phyloP scores from a whole-genome alignment of 2,329 filamentous ascomycete species.

The Ramularia collo-cygni region DNA sequence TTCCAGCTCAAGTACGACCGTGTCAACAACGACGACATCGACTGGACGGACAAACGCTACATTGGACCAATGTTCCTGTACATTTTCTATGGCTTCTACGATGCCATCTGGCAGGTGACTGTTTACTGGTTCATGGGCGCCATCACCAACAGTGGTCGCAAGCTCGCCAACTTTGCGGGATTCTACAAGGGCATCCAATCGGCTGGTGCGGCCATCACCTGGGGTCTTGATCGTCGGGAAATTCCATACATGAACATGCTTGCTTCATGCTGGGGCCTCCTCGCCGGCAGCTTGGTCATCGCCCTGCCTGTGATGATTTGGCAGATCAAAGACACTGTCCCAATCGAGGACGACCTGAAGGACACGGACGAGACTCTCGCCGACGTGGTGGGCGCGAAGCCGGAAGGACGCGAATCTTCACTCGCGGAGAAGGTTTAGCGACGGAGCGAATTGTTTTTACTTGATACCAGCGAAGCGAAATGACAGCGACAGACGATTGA shows the following conservation, averaged over 20 bases:
- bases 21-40: constrained; percentile 37
- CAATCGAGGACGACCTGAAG: constrained; percentile 72
- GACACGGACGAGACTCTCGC: constrained; percentile 76
- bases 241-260: constrained; percentile 67
- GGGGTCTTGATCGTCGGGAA: constrained; percentile 58
- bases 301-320: constrained; percentile 72
- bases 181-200: constrained; percentile 89
- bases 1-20: constrained; percentile 60
- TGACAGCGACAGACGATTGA: neutral
- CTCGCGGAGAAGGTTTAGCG: constrained; percentile 9
- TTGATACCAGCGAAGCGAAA: neutral
- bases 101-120: constrained; percentile 82
- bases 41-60: constrained; percentile 64
- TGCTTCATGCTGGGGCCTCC: constrained; percentile 66
- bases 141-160: constrained; percentile 85
- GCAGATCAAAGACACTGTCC: constrained; percentile 75
- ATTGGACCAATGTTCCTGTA: constrained; percentile 79
- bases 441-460: neutral
- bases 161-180: constrained; percentile 83
- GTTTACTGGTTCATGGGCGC: constrained; percentile 97
- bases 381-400: constrained; percentile 50
- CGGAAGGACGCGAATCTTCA: constrained; percentile 8
- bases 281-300: constrained; percentile 65
- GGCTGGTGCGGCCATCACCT: constrained; percentile 72
- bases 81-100: constrained; percentile 85